A percentile compares a stretch with the other conserved stretches of the same genome.
These are phyloP conservation scores for Yamadazyma nakazawae DNA, from an alignment of 805 yeast genomes.

Conservation along the genomic window DNA sequence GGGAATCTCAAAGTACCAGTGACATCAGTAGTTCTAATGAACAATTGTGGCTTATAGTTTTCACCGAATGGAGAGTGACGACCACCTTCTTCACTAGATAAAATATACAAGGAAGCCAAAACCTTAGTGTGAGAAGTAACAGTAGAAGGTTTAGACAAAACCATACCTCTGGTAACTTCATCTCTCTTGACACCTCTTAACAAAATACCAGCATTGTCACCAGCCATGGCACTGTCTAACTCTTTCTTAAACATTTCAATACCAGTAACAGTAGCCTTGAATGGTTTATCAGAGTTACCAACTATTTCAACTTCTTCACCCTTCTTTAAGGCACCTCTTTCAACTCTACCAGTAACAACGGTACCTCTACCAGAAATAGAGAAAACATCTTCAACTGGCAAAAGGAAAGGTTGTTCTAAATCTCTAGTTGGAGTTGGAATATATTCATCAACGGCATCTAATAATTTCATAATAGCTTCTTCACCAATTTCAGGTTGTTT, in stretches of 20 bases:
- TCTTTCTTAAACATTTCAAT: constrained; percentile 99
- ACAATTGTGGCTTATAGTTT: constrained; percentile 97
- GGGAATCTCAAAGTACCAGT: constrained; percentile 91
- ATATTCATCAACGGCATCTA: constrained; percentile 89
- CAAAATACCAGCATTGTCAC: constrained; percentile 97
- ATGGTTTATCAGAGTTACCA: constrained; percentile 80
- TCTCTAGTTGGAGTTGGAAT: constrained; percentile 98
- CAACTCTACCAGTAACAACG: constrained; percentile 98
- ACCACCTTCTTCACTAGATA: constrained; percentile 98
- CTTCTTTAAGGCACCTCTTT: constrained; percentile 95
- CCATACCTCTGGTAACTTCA: constrained; percentile 96
- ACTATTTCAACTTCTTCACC: constrained; percentile 98
- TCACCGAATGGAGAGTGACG: constrained; percentile 97
- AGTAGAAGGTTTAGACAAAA: constrained; percentile 86
- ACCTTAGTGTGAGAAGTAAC: constrained; percentile 91
- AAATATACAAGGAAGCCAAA: constrained; percentile 87
- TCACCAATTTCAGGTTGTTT: constrained; percentile 88
- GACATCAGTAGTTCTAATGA: constrained; percentile 93
- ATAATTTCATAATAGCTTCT: constrained; percentile 74
- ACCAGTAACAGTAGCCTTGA: constrained; percentile 95
- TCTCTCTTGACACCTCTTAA: constrained; percentile 98
- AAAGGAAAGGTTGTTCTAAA: constrained; percentile 90
- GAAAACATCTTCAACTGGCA: constrained; percentile 97
- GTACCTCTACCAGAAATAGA: constrained; percentile 99
- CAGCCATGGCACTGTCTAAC: constrained; percentile 95